Conservation (phyloP, 768 basidiomycete species). For the Hebeloma cylindrosporum region DNA sequence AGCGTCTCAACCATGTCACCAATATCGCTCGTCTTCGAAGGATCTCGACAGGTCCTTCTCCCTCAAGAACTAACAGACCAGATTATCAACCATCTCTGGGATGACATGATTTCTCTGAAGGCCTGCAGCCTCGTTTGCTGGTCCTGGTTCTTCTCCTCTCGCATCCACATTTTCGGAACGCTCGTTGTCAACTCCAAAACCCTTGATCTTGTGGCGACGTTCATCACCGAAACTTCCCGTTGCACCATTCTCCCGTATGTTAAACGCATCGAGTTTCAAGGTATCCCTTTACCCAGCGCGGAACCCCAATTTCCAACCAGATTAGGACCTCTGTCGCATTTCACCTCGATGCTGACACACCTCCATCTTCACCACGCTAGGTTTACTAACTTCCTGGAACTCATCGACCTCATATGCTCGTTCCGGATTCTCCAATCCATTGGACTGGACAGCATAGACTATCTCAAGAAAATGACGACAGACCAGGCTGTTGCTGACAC, state of each 20-base stretch:
- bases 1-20: too few species aligned
- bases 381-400: constrained; percentile 1
- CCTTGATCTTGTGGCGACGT: neutral
- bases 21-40: too few species aligned
- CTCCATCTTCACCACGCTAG: constrained; percentile 2
- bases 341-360: constrained; percentile 7
- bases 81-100: constrained; percentile 8
- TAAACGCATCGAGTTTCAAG: constrained; percentile 2
- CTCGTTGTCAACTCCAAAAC: constrained; percentile 5
- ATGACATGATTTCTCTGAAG: constrained; percentile 7
- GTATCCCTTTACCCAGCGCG: too few species aligned
- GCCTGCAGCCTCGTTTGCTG: constrained; percentile 17
- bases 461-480: neutral
- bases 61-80: constrained; percentile 15
- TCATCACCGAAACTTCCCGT: neutral
- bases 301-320: neutral
- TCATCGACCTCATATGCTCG: constrained; percentile 12
- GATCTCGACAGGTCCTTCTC: neutral
- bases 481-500: too few species aligned
- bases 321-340: neutral
- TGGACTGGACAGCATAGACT: neutral
- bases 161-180: constrained; percentile 7
- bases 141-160: constrained; percentile 12
- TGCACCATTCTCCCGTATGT: constrained; percentile 9
- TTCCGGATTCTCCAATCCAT: constrained; percentile 10